Percentiles rank a stretch among this genome's conserved stretches.
Conservation (phyloP, 1,284 basidiomycete genomes). For the Cutaneotrichosporon cavernicola region DNA sequence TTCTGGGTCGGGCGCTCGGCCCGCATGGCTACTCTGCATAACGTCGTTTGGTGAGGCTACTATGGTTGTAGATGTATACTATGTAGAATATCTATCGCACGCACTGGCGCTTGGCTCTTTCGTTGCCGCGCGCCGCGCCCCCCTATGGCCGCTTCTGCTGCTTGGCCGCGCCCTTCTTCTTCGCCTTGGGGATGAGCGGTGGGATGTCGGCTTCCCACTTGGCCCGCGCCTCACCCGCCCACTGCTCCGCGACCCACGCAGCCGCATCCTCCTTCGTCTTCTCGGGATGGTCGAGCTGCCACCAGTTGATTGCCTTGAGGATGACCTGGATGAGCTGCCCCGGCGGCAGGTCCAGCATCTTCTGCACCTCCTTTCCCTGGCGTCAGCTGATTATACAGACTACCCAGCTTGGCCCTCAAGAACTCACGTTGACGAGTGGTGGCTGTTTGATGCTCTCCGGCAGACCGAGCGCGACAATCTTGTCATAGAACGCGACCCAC, state of each 20-base stretch:
- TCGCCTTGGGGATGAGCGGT: slow-evolving; percentile 16
- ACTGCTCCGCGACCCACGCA: slow-evolving; percentile 61
- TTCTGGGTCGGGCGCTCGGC: slow-evolving; percentile 35
- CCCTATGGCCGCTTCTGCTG: slow-evolving; percentile 15
- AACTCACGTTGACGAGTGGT: slow-evolving; percentile 62
- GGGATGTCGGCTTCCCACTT: slow-evolving; percentile 21
- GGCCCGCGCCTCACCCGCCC: slow-evolving; percentile 31
- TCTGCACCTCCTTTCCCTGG: slow-evolving; percentile 70
- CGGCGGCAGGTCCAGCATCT: slow-evolving; percentile 60
- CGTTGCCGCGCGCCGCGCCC: neutral
- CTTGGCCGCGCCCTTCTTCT: slow-evolving; percentile 15
- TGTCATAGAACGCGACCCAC: slow-evolving; percentile 66
- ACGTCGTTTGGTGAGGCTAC: neutral
- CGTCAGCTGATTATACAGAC: slow-evolving; percentile 2
- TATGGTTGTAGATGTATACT: slow-evolving; percentile 5
- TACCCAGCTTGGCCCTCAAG: neutral
- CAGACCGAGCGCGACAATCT: slow-evolving; percentile 65
- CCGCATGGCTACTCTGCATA: neutral
- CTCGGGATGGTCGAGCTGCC: slow-evolving; percentile 75
- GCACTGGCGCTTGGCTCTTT: slow-evolving; percentile 5
- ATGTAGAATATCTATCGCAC: neutral
- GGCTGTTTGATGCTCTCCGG: slow-evolving; percentile 64
- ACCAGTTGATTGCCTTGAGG: slow-evolving; percentile 67
- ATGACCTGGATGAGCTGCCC: slow-evolving; percentile 69
- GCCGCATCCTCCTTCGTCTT: slow-evolving; percentile 66